phyloP scores from a whole-genome alignment of 768 basidiomycete genomes.

The Boletus coccyginus region DNA sequence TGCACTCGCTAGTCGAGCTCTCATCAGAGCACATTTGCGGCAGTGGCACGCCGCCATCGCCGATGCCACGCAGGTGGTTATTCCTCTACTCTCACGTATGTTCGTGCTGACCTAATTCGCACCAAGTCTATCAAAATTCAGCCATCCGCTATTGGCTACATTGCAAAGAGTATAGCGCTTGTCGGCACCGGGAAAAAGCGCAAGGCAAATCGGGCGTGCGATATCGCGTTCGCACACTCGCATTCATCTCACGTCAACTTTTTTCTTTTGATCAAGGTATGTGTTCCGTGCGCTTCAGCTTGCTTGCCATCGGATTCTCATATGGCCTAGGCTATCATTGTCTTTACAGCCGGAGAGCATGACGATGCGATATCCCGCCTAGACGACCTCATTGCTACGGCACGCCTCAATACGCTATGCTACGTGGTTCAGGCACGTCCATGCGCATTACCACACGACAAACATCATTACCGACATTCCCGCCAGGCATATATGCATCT shows the following conservation, averaged over 20 bases:
- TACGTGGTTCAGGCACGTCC: neutral
- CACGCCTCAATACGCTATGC: neutral
- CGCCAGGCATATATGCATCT: neutral
- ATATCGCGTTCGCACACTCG: neutral
- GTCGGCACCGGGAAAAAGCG: neutral
- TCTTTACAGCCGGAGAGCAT: neutral
- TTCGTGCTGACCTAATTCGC: neutral
- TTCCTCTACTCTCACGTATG: neutral
- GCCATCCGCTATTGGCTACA: neutral
- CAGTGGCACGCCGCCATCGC: neutral
- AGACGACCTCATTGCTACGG: neutral
- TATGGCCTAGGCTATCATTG: neutral
- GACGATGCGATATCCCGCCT: neutral
- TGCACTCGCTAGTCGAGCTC: neutral
- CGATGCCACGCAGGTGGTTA: neutral
- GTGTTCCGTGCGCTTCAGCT: neutral
- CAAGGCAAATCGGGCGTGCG: neutral
- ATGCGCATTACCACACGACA: no score
- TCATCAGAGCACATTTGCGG: neutral
- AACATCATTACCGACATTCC: neutral
- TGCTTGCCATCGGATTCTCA: accelerated
- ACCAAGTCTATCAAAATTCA: neutral
- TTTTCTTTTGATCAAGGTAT: neutral
- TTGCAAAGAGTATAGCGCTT: neutral
- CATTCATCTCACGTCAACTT: neutral